Base-by-base conservation (phyloP, 148 eudicot species). In the Linanthus parryae region DNA sequence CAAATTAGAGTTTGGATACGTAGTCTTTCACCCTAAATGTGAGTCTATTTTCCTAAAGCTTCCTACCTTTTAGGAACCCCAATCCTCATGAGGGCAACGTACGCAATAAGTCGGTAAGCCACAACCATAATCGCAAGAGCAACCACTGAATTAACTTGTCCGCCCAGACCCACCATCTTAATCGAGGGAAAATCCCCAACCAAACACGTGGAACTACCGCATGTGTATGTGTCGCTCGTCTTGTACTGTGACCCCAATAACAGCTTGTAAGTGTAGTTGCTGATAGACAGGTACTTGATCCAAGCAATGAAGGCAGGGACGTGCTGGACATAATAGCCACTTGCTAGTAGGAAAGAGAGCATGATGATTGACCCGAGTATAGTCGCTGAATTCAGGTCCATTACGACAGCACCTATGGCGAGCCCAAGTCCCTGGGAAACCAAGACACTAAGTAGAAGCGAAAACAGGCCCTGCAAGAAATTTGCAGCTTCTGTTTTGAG, bases 401-500 rank as follows among this genome's bases (percentile, higher is more conserved):
- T 78, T 16, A 86, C 74, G 0, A 73, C 9, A 21, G 95, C 97
- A 0, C 97, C 95, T 9, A 83, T 39, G 18, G 97, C 95, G 5
- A 91, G 72, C 1, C 97, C 97, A 8, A 91, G 71, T 17, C 97
- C 94, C 43, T 91, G 88, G 5, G 88, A 52, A 14, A 84, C 91
- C 4, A 86, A 19, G 12, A 86, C 87, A 21, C 63, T 69, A 11
- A 63, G 51, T 20, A 91, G 68, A 15, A 91, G 74, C 0, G 61
- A 40, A 9, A 72, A 64, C 11, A 86, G 48, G 54, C 69, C 65
- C 26, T 50, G 4, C 0, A 78, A 45, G 77, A 86, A 86, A 40
- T 68, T 61, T 5, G 28, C 29, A 1, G 73, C 27, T 0, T 63
- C 31, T 5, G 70, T 61, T 35, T 83, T 78, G 2, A 90, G 74